A percentile compares a stretch with the other conserved stretches of the same genome.
These are phyloP conservation scores for Castanea sativa DNA, from an alignment of 306 rosid genomes.

Conservation along the genomic window DNA sequence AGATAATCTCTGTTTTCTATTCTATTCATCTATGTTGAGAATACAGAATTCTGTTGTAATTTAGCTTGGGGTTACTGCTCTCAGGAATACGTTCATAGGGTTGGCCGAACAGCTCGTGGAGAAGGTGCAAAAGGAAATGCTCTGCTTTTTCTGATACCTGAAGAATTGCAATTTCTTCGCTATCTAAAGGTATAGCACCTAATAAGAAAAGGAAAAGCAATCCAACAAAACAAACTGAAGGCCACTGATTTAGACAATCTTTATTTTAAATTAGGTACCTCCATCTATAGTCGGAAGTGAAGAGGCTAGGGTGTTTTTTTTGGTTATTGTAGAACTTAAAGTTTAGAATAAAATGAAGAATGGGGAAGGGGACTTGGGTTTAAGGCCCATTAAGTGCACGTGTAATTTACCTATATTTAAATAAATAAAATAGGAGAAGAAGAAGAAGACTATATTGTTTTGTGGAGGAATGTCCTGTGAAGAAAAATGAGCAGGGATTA, in stretches of 20 bases:
- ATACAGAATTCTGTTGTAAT: not conserved
- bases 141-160: not conserved
- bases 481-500: not conserved
- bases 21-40: conserved; percentile 8
- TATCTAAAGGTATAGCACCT: not conserved
- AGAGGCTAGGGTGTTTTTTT: not conserved
- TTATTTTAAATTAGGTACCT: not conserved
- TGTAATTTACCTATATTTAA: too few relatives aligned
- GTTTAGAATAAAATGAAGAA: too few relatives aligned
- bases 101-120: conserved; percentile 99
- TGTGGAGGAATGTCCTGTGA: not conserved
- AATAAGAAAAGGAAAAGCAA: not conserved
- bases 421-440: too few relatives aligned
- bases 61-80: conserved; percentile 14
- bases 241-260: not conserved
- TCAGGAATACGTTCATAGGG: conserved; percentile 96
- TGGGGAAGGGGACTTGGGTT: too few relatives aligned
- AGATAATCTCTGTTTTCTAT: not conserved
- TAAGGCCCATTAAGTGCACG: too few relatives aligned
- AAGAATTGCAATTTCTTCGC: conserved; percentile 4
- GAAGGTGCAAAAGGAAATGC: conserved; percentile 48
- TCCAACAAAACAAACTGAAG: not conserved
- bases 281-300: not conserved
- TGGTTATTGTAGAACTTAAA: not conserved
- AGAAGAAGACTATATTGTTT: too few relatives aligned